Conservation (phyloP, 148 eudicot species). For the Nepenthes gracilis region DNA sequence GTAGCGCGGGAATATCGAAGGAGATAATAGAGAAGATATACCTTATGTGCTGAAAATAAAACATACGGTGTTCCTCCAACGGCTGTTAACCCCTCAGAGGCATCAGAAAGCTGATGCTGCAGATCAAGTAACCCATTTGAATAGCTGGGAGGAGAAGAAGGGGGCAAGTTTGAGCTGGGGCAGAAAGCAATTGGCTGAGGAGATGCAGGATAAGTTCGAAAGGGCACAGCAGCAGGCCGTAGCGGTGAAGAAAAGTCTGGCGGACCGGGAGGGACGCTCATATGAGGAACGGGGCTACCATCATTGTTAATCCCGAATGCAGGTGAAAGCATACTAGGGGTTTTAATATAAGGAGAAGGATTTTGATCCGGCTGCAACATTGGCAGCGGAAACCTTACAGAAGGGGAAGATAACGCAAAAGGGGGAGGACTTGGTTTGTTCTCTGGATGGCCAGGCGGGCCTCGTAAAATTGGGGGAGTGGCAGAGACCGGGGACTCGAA, state of each 20-base stretch:
- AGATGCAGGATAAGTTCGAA: slow-evolving; percentile 79
- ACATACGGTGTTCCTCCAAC: slow-evolving; percentile 40
- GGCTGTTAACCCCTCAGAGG: slow-evolving; percentile 24
- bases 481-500: slow-evolving; percentile 7
- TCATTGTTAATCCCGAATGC: slow-evolving; percentile 27
- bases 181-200: slow-evolving; percentile 77
- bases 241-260: slow-evolving; percentile 83
- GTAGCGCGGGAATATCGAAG: background rate
- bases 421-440: slow-evolving; percentile 20
- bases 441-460: slow-evolving; percentile 8
- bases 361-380: slow-evolving; percentile 28
- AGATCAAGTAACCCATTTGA: slow-evolving; percentile 34
- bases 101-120: slow-evolving; percentile 19
- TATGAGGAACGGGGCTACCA: slow-evolving; percentile 38
- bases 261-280: slow-evolving; percentile 94
- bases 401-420: slow-evolving; percentile 4
- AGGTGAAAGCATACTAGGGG: slow-evolving; percentile 23
- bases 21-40: slow-evolving; percentile 6
- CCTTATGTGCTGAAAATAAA: slow-evolving; percentile 82
- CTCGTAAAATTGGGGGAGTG: slow-evolving; percentile 17
- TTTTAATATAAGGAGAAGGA: slow-evolving; percentile 24
- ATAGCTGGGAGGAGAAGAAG: slow-evolving; percentile 51
- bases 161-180: slow-evolving; percentile 40
- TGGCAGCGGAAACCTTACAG: slow-evolving; percentile 36
- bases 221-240: slow-evolving; percentile 86